Conservation (phyloP, 495 filamentous ascomycete genomes). For the Friedmanniomyces simplex region DNA sequence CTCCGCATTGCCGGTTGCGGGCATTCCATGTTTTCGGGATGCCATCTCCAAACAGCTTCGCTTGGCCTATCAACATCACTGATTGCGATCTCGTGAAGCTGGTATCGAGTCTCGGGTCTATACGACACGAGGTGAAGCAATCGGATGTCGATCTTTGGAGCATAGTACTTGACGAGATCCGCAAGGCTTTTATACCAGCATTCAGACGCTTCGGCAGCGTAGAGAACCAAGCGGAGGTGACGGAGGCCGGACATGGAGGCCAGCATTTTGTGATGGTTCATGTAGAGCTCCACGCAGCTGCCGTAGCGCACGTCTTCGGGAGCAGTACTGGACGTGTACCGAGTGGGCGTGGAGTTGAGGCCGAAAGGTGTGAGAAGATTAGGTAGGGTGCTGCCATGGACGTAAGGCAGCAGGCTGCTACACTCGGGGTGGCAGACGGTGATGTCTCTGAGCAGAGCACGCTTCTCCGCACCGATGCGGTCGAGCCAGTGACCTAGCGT, state of each 20-base stretch:
- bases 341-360: not conserved
- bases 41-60: not conserved
- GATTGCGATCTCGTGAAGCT: not conserved
- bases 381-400: no score
- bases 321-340: not conserved
- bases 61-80: not conserved
- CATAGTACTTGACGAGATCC: not conserved
- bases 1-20: not conserved
- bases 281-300: not conserved
- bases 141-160: not conserved
- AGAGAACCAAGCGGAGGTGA: not conserved
- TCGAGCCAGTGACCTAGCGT: not conserved
- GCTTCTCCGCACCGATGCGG: not conserved
- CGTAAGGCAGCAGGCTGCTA: not conserved
- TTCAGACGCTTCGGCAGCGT: not conserved
- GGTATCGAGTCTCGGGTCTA: not conserved
- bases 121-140: not conserved
- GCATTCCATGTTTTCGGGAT: not conserved
- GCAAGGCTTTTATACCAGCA: not conserved
- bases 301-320: not conserved
- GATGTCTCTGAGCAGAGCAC: not conserved
- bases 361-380: not conserved
- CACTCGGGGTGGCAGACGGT: not conserved
- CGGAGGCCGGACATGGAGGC: not conserved
- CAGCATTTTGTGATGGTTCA: not conserved